These are phyloP conservation scores for Lentinula detonsa DNA, from an alignment of 768 basidiomycete species.

Conservation along the genomic window DNA sequence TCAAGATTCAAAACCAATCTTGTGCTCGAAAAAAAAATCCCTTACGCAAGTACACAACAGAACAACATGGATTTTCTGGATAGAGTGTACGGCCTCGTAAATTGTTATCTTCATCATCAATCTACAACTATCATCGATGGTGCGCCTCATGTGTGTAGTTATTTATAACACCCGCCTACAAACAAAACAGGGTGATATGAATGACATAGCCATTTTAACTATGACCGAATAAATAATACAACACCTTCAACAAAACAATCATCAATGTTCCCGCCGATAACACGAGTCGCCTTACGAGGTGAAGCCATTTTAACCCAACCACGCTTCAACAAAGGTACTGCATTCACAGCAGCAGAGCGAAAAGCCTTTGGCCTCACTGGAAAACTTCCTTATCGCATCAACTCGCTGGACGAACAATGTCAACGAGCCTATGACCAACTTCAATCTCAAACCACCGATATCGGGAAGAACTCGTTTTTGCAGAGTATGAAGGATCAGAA, in stretches of 20 bases:
- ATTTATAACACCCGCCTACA: too few species aligned
- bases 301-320: conserved; percentile 58
- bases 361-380: conserved; percentile 58
- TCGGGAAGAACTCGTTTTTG: conserved; percentile 70
- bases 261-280: neutral
- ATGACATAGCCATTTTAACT: too few species aligned
- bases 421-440: conserved; percentile 54
- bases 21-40: too few species aligned
- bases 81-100: too few species aligned
- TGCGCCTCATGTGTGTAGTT: too few species aligned
- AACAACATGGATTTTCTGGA: too few species aligned
- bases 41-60: too few species aligned
- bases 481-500: conserved; percentile 77
- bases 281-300: conserved; percentile 53
- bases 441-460: conserved; percentile 23
- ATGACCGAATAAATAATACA: too few species aligned
- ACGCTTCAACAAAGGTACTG: conserved; percentile 76
- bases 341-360: conserved; percentile 64
- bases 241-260: neutral
- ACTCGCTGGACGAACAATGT: conserved; percentile 73
- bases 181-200: too few species aligned
- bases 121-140: too few species aligned
- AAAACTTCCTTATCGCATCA: conserved; percentile 43
- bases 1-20: too few species aligned
- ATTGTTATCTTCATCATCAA: too few species aligned